Conservation (phyloP, 1,139 yeast genomes). For the Candida sp. region DNA sequence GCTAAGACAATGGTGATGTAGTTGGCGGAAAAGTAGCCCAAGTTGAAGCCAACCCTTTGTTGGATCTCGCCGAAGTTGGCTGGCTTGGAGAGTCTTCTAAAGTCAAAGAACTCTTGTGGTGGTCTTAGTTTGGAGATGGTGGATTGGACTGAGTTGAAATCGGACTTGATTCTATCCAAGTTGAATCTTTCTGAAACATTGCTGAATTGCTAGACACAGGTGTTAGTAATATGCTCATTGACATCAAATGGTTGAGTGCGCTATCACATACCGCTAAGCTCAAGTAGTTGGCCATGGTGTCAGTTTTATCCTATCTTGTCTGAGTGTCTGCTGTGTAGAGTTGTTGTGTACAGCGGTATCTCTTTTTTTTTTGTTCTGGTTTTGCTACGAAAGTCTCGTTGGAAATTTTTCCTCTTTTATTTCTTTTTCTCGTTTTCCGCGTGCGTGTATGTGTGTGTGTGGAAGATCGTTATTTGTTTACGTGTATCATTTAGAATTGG, state of each 20-base stretch:
- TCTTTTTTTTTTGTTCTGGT: not conserved
- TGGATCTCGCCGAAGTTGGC: conserved; percentile 89
- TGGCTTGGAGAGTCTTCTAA: conserved; percentile 90
- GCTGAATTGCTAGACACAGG: conserved; percentile 12
- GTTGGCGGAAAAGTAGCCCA: conserved; percentile 88
- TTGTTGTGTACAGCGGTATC: not conserved
- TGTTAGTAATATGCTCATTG: not conserved
- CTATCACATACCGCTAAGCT: conserved; percentile 13
- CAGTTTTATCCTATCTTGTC: not conserved
- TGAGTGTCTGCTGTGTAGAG: not conserved
- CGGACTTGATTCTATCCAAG: conserved; percentile 52
- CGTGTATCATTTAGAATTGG: conserved; percentile 12
- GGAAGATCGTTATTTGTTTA: not conserved
- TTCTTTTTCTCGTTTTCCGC: not conserved
- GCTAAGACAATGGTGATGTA: conserved; percentile 77
- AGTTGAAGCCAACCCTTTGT: conserved; percentile 83
- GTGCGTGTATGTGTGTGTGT: not conserved
- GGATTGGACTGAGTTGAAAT: conserved; percentile 50
- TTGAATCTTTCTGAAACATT: conserved; percentile 51
- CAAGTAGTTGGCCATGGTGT: conserved; percentile 11
- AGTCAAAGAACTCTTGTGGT: conserved; percentile 92
- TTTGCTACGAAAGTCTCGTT: not conserved
- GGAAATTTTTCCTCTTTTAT: conserved; percentile 1
- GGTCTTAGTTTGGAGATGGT: conserved; percentile 80
- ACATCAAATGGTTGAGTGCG: not conserved